Percentiles rank a stretch among this genome's conserved stretches.
These are phyloP conservation scores for Penicillium flavigenum DNA, from an alignment of 495 filamentous ascomycete species.

Conservation along the genomic window DNA sequence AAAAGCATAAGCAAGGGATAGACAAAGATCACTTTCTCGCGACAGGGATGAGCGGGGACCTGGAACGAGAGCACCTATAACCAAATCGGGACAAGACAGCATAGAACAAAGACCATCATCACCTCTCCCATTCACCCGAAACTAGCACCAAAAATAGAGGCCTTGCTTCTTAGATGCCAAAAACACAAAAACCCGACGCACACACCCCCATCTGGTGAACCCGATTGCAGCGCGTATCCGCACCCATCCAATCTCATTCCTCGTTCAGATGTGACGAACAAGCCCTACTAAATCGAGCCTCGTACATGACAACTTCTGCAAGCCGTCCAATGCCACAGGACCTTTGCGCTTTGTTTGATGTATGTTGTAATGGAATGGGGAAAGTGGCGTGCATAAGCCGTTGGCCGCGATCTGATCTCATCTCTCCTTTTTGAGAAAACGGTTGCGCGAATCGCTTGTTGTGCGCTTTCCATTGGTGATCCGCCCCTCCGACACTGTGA, in stretches of 20 bases:
- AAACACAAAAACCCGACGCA: not conserved
- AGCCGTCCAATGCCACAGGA: not conserved
- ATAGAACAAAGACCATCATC: not conserved
- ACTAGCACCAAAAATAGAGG: not conserved
- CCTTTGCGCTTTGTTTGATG: not conserved
- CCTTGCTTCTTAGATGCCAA: not conserved
- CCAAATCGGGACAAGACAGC: not conserved
- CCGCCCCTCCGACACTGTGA: not conserved
- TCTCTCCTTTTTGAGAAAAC: not conserved
- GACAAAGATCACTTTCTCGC: not conserved
- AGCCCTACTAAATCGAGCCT: not conserved
- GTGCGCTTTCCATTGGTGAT: not conserved
- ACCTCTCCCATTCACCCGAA: not conserved
- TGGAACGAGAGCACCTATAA: not conserved
- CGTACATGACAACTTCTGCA: not conserved
- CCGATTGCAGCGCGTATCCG: not conserved
- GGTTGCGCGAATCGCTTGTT: not conserved
- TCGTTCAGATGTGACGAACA: not conserved
- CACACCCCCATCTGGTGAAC: not conserved
- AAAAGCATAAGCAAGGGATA: slow-evolving; percentile 22
- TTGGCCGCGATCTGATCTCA: slow-evolving; percentile 7
- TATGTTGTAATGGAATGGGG: not conserved
- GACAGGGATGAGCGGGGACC: not conserved
- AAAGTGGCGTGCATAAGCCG: slow-evolving; percentile 11
- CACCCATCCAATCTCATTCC: not conserved